These are phyloP conservation scores for Acorus calamus DNA, from an alignment of 106 monocot genomes.

Conservation along the genomic window DNA sequence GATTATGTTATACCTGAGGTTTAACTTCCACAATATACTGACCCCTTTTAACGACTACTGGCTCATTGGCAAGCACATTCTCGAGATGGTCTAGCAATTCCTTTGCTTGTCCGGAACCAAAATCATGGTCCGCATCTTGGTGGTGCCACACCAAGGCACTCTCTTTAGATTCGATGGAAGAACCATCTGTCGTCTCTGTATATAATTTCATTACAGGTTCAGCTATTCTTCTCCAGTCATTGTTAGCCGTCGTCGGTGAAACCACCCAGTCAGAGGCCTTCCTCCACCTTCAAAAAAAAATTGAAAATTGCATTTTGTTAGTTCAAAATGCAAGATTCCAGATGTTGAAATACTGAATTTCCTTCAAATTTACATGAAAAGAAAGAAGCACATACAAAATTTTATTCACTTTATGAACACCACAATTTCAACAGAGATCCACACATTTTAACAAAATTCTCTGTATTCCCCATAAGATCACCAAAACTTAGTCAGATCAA, in stretches of 20 bases:
- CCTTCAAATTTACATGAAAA: no score
- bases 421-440: no score
- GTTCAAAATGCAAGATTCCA: no score
- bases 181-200: constrained; percentile 33
- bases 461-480: no score
- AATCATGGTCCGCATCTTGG: constrained; percentile 31
- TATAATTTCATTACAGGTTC: constrained; percentile 29
- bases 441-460: no score
- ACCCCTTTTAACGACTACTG: constrained; percentile 31
- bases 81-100: constrained; percentile 26
- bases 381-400: no score
- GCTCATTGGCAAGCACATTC: constrained; percentile 34
- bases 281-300: no score
- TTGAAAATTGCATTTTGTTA: no score
- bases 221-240: constrained; percentile 21
- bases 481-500: no score
- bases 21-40: constrained; percentile 43
- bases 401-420: no score
- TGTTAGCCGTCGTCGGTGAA: background rate
- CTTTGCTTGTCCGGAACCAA: constrained; percentile 34
- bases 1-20: constrained; percentile 18
- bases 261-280: no score
- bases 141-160: constrained; percentile 34
- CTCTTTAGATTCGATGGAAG: constrained; percentile 25
- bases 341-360: no score